These are phyloP conservation scores for Pseudozyma thailandica DNA, from an alignment of 1,284 basidiomycete genomes.

Conservation along the genomic window DNA sequence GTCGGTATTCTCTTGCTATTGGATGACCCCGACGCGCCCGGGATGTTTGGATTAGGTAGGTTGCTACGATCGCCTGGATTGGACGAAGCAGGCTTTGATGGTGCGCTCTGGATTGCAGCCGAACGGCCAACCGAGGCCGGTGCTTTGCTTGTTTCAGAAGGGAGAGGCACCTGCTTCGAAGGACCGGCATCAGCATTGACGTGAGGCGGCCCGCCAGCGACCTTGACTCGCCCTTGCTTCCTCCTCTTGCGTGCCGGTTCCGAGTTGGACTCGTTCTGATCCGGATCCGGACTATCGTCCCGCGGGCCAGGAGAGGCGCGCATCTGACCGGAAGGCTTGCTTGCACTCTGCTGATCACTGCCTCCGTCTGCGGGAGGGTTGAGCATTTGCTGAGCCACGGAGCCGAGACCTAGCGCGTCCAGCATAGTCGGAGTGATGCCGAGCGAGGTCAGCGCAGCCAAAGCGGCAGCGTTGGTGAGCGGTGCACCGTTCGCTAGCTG, in stretches of 20 bases:
- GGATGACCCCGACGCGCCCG: conserved; percentile 14
- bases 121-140: conserved; percentile 3
- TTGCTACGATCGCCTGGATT: conserved; percentile 5
- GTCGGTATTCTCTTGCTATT: conserved; percentile 37
- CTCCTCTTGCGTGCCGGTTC: conserved; percentile 45
- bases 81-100: conserved; percentile 4
- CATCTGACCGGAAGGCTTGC: neutral
- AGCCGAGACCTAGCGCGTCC: conserved; percentile 40
- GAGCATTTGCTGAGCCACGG: conserved; percentile 43
- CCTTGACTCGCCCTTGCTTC: conserved; percentile 34
- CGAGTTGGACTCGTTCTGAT: conserved; percentile 9
- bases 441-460: conserved; percentile 35
- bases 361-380: conserved; percentile 19
- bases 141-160: conserved; percentile 1
- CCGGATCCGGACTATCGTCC: conserved; percentile 21
- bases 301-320: conserved; percentile 13
- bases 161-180: conserved; percentile 10
- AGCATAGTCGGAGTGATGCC: conserved; percentile 44
- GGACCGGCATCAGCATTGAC: conserved; percentile 5
- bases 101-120: conserved; percentile 1
- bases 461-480: conserved; percentile 34
- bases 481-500: conserved; percentile 25
- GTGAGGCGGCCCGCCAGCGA: conserved; percentile 2
- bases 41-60: conserved; percentile 10
- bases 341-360: conserved; percentile 7